Evolutionary conservation across 495 filamentous ascomycete species (phyloP).

Genomic region (Trichoderma reesei): DNA sequence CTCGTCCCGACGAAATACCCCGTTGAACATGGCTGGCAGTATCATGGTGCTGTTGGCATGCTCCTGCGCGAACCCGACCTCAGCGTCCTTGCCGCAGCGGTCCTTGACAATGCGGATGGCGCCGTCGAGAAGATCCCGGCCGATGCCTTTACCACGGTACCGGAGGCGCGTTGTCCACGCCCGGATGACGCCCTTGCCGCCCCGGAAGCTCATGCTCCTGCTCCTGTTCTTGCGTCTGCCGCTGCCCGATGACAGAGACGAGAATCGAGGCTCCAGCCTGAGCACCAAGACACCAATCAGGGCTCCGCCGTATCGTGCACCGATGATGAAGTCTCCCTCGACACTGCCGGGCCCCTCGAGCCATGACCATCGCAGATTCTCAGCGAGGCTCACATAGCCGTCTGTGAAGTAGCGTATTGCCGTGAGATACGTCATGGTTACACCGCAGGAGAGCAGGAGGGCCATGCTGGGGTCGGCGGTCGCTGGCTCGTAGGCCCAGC

Average conservation of each 20-base stretch:
- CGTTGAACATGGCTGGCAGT: slow-evolving; percentile 52
- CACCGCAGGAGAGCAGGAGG: slow-evolving; percentile 24
- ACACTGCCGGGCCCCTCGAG: slow-evolving; percentile 20
- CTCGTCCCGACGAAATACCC: slow-evolving; percentile 47
- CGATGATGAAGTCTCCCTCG: slow-evolving; percentile 33
- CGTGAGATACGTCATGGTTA: slow-evolving; percentile 32
- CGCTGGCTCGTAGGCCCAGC: slow-evolving; percentile 22
- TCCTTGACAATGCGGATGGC: slow-evolving; percentile 49
- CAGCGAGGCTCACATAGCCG: slow-evolving; percentile 31
- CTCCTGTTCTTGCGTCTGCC: slow-evolving; percentile 15
- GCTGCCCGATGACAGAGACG: slow-evolving; percentile 12
- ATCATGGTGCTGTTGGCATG: slow-evolving; percentile 58
- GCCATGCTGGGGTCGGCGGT: slow-evolving; percentile 25
- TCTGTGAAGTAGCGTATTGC: slow-evolving; percentile 32
- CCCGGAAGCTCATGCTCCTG: slow-evolving; percentile 22
- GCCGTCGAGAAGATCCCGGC: slow-evolving; percentile 55
- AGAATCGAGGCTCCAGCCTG: slow-evolving; percentile 22
- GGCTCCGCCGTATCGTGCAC: slow-evolving; percentile 29
- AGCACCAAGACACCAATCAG: slow-evolving; percentile 36
- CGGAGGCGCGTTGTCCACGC: slow-evolving; percentile 64
- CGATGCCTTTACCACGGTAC: slow-evolving; percentile 61
- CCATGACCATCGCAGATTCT: slow-evolving; percentile 30
- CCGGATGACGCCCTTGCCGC: slow-evolving; percentile 48
- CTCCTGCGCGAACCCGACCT: slow-evolving; percentile 54
- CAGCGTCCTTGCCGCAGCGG: slow-evolving; percentile 45